A percentile compares a stretch with the other conserved stretches of the same genome.
phyloP scores from a whole-genome alignment of 2,329 filamentous ascomycete genomes.

The Calycina marina region DNA sequence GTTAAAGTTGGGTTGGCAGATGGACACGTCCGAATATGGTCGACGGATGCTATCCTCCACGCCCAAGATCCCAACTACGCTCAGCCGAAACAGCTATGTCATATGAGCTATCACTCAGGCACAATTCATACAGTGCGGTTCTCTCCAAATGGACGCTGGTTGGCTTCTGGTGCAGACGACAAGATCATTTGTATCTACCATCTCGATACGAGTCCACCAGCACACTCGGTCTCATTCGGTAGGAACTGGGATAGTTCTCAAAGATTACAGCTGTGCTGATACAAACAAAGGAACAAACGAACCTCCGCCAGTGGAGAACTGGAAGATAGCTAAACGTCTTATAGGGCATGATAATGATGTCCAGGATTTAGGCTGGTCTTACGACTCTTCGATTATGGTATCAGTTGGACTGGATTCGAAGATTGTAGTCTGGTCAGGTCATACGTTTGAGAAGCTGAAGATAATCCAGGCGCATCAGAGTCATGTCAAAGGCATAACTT shows the following conservation, averaged over 20 bases:
- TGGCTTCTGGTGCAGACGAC: slow-evolving; percentile 94
- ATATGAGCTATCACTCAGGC: slow-evolving; percentile 95
- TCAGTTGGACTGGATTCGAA: slow-evolving; percentile 96
- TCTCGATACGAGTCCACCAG: slow-evolving; percentile 61
- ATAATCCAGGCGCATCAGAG: slow-evolving; percentile 85
- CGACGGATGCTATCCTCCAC: slow-evolving; percentile 81
- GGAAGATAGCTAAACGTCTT: slow-evolving; percentile 85
- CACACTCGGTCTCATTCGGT: slow-evolving; percentile 68
- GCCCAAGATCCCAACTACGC: slow-evolving; percentile 56
- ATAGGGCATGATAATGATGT: slow-evolving; percentile 98
- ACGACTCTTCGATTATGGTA: slow-evolving; percentile 87
- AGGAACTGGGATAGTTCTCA: slow-evolving; percentile 24
- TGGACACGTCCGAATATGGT: slow-evolving; percentile 96
- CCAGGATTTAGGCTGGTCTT: slow-evolving; percentile 93
- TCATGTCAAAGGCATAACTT: slow-evolving; percentile 97
- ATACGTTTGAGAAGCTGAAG: slow-evolving; percentile 97
- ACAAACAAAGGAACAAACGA: slow-evolving; percentile 73
- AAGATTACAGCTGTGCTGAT: too few relatives aligned
- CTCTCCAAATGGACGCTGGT: slow-evolving; percentile 85
- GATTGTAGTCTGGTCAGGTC: slow-evolving; percentile 94
- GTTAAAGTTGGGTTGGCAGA: slow-evolving; percentile 35
- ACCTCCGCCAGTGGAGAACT: slow-evolving; percentile 87
- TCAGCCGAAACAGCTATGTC: slow-evolving; percentile 83
- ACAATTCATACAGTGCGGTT: slow-evolving; percentile 96
- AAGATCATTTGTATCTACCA: slow-evolving; percentile 98